A percentile compares a stretch with the other conserved stretches of the same genome.
These are phyloP conservation scores for Acanthamoeba sp. DNA, from an alignment of 208 protist species.

Conservation along the genomic window DNA sequence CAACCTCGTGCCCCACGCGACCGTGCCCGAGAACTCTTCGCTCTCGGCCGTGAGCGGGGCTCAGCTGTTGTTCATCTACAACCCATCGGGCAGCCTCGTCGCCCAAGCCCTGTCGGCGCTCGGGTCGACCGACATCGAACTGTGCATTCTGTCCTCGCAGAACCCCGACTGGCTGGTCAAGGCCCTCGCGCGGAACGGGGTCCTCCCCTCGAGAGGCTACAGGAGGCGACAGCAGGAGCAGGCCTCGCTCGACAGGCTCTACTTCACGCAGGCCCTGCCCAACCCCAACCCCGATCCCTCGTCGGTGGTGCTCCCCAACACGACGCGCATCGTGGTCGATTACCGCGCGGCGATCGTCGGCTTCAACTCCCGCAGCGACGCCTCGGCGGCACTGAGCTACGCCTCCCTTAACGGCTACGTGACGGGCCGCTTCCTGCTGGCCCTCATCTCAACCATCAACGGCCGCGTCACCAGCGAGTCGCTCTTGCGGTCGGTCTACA, in stretches of 20 bases:
- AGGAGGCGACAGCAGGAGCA: background rate
- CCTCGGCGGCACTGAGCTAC: background rate
- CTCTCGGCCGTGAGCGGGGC: background rate
- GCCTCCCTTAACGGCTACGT: background rate
- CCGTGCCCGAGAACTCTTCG: background rate
- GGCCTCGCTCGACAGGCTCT: background rate
- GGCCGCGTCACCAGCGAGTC: background rate
- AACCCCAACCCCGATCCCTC: constrained; percentile 15
- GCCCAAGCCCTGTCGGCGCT: background rate
- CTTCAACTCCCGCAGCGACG: background rate
- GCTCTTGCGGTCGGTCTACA: background rate
- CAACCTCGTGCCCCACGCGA: background rate
- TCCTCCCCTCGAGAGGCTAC: background rate
- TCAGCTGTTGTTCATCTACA: background rate
- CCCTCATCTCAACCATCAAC: constrained; percentile 18
- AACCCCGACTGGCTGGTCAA: background rate
- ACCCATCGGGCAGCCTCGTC: background rate
- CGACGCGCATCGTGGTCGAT: background rate
- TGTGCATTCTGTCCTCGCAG: background rate
- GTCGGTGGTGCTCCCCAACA: background rate
- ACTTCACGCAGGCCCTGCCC: constrained; percentile 48
- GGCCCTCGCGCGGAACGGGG: background rate
- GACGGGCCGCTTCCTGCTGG: background rate
- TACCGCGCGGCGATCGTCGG: background rate
- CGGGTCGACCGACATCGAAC: background rate